Conservation (phyloP, 1,139 yeast genomes). For the Tardiomyces digboiensis region DNA sequence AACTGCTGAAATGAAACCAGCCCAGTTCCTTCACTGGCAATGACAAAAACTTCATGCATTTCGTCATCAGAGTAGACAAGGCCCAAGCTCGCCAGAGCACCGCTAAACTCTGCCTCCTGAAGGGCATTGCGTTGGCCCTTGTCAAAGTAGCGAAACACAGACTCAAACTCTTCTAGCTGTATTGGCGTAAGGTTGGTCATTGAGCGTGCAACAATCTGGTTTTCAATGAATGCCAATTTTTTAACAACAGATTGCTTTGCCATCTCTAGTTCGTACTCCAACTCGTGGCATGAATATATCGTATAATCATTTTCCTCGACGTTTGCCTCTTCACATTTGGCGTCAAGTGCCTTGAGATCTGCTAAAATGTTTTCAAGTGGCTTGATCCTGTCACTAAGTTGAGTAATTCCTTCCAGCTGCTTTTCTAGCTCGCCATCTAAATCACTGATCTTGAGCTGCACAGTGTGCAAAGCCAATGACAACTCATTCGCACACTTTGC, state of each 20-base stretch:
- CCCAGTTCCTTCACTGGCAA: constrained; percentile 19
- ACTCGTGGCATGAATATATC: constrained; percentile 30
- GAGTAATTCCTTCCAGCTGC: constrained; percentile 26
- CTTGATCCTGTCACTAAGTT: constrained; percentile 23
- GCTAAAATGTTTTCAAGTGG: constrained; percentile 24
- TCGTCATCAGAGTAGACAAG: constrained; percentile 28
- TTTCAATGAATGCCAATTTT: constrained; percentile 31
- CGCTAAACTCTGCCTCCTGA: constrained; percentile 28
- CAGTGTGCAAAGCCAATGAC: constrained; percentile 23
- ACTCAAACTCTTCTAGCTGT: constrained; percentile 34
- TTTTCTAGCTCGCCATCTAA: constrained; percentile 31
- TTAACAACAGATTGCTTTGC: constrained; percentile 29
- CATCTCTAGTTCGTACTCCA: constrained; percentile 31
- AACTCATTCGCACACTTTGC: constrained; percentile 31
- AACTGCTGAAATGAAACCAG: constrained; percentile 30
- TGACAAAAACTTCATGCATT: constrained; percentile 27
- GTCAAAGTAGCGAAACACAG: constrained; percentile 33
- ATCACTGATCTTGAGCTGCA: constrained; percentile 23
- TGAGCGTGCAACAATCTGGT: constrained; percentile 31
- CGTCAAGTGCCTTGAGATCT: constrained; percentile 21
- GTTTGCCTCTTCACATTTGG: constrained; percentile 26
- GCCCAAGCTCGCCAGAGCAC: constrained; percentile 33
- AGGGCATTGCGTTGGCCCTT: constrained; percentile 26
- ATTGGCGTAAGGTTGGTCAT: constrained; percentile 33
- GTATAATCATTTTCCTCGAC: constrained; percentile 34